Evolutionary conservation across 2,329 filamentous ascomycete species (phyloP), one percentile per base, ranked within the genome.

Genomic region (Chaetomium globosum): DNA sequence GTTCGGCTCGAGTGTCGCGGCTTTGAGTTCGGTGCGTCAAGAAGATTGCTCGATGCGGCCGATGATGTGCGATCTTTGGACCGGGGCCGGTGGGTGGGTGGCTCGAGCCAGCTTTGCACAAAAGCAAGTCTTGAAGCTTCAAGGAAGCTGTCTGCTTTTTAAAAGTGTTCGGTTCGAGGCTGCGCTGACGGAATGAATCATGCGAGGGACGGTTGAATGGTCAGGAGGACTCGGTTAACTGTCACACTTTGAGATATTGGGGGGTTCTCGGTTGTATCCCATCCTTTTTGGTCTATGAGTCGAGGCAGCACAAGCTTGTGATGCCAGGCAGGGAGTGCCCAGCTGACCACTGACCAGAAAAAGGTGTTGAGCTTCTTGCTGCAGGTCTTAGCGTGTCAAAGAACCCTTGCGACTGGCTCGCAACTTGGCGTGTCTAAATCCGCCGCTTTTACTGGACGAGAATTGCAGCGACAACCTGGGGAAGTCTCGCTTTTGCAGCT

Each of bases 361-460:
- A 63, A 59, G 65, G 59, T 63, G 67, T 65, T 68, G 67, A 67
- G 64, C 58, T 68, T 58, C 33, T 52, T 61, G 56, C 61, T 66
- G 60, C 63, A 67, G 59, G 59, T 43, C 55, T 59, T 63, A 65
- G 65, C 57, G 64, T 60, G 59, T 62, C 54, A 48, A 31, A 57
- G 36, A 56, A 64, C 57, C 65, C 66, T 49, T 69, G 68, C 64
- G 30, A 68, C 67, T 68, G 67, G 67, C 65, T 64, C 63, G 64
- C 59, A 52, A 49, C 61, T 63, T 59, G 65, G 60, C 68, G 69
- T 71, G 69, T 57, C 59, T 19, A 39, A 33, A 58, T 52, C 46
- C 54, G 21, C 26, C 36, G 28, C 31, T 64, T 43, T 65, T 26
- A 70, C 48, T 71, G 68, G 69, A 60, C 52, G 19, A 28, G 7